Evolutionary conservation across 805 yeast genomes (phyloP).

Genomic region (Metschnikowia similis): DNA sequence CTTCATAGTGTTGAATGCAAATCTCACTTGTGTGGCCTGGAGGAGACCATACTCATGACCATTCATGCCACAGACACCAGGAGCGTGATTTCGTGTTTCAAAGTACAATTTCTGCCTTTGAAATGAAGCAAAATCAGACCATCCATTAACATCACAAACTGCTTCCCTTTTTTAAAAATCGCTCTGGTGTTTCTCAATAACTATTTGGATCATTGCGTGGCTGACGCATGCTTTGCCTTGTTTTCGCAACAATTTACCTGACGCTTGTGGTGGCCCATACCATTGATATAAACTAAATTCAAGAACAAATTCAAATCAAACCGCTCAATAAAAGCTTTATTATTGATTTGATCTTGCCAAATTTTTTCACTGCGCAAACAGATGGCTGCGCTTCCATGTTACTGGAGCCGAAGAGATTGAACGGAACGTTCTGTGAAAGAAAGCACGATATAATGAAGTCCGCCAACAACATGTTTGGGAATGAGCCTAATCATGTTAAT

Average conservation of each 20-base stretch:
- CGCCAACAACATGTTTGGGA: conserved; percentile 23
- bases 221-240: neutral
- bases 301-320: conserved; percentile 19
- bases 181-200: no score
- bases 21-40: neutral
- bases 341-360: conserved; percentile 24
- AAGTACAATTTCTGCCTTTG: no score
- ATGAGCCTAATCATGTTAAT: conserved; percentile 31
- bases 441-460: conserved; percentile 35
- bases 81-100: no score
- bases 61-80: no score
- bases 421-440: conserved; percentile 31
- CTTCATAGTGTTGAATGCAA: neutral
- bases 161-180: no score
- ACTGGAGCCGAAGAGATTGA: conserved; percentile 23
- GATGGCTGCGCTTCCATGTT: conserved; percentile 29
- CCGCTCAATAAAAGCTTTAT: conserved; percentile 9
- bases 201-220: neutral
- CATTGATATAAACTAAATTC: conserved; percentile 23
- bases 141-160: no score
- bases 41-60: no score
- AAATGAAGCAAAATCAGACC: no score
- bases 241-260: conserved; percentile 13
- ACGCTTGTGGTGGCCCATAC: conserved; percentile 16
- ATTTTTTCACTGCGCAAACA: conserved; percentile 21